Evolutionary conservation across 345 rosid species (phyloP), one percentile per base, ranked within the genome.

Genomic region (Pistacia vera): DNA sequence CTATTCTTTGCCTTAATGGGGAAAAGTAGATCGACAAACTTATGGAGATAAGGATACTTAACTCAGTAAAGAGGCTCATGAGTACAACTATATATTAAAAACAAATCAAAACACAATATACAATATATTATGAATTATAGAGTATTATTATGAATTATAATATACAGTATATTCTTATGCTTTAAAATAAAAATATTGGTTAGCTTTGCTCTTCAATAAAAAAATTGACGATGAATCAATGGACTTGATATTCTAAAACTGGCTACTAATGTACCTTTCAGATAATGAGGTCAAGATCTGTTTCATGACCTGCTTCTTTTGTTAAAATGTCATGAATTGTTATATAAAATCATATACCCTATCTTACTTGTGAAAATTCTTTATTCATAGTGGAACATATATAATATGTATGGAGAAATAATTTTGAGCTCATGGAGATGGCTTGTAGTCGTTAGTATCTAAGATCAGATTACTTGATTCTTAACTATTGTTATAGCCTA

Each of bases 261-360:
- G 97, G 98, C 89, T 94, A 55, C 94, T 94, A 4, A 96, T 93
- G 99, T 93, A 94, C 87, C 99, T 96, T 68, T 91, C 97, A 48
- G 98, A 96, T 71, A 70, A 86, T 66, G 97, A 96, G 94, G 98
- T 96, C 81, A 59, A 66, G 35, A n/a, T 72, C 58, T 28, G 18
- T 71, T 38, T 38, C 48, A 63, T 46, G 36, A 49, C 20, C 18
- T 17, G 28, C 8, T 49, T 13, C 7, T 70, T 12, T 62, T 33
- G 44, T 49, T 51, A 46, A 41, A 49, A 41, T 62, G 20, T 73
- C 33, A 61, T 20, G 68, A 51, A 61, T 11, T 11, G 25, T 28
- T 14, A 18, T 59, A 48, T 48, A 17, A 10, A 49, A 4, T 5
- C 7, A 11, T 30, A 18, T 49, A 17, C 44, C 12, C 2, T 72